phyloP scores from a whole-genome alignment of 2,329 filamentous ascomycete genomes.

The Fusarium sp. region DNA sequence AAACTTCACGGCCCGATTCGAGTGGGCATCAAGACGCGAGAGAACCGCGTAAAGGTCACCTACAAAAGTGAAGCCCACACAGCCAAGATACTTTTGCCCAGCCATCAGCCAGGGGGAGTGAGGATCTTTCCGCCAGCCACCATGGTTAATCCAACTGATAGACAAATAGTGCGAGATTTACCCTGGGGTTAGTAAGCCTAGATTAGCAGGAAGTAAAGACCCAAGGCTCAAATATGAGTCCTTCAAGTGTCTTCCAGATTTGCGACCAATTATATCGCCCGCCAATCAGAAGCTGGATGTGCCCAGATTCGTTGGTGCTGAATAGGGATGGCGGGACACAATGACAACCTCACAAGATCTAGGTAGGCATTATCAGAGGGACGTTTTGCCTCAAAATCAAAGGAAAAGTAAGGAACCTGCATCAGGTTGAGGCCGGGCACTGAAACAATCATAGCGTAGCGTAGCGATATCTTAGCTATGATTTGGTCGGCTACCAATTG shows the following conservation, averaged over 20 bases:
- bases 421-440: constrained; percentile 5
- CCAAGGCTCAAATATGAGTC: constrained; percentile 35
- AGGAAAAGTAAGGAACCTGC: constrained; percentile 1
- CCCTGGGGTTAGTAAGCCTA: constrained; percentile 22
- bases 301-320: constrained; percentile 2
- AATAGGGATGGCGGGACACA: constrained; percentile 10
- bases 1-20: constrained; percentile 42
- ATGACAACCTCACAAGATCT: constrained; percentile 8
- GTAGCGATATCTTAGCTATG: not conserved
- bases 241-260: not conserved
- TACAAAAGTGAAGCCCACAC: constrained; percentile 12
- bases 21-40: constrained; percentile 22
- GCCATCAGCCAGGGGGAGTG: constrained; percentile 27
- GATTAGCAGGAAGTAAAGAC: constrained; percentile 12
- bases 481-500: constrained; percentile 10
- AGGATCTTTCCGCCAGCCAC: constrained; percentile 10
- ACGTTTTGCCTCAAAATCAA: no score
- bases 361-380: not conserved
- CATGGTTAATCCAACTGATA: constrained; percentile 19
- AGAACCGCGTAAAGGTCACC: not conserved
- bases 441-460: not conserved
- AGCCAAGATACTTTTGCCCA: constrained; percentile 17
- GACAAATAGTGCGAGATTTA: constrained; percentile 33
- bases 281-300: constrained; percentile 21
- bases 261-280: constrained; percentile 1